A percentile compares a stretch with the other conserved stretches of the same genome.
Conservation (phyloP, 495 filamentous ascomycete genomes). For the Glarea lozoyensis region DNA sequence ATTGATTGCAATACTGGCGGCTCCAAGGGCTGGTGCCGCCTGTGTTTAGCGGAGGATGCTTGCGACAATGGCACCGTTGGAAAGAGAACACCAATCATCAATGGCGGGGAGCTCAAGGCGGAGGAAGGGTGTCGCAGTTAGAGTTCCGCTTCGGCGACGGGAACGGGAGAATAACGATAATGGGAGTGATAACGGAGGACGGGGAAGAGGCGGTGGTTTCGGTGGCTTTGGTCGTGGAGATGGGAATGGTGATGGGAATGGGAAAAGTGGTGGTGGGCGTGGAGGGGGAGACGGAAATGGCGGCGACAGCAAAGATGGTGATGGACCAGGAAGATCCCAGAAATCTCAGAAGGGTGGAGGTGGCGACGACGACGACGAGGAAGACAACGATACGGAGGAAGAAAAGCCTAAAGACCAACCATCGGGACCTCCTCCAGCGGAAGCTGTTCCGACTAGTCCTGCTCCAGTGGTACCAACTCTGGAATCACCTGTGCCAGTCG, state of each 20-base stretch:
- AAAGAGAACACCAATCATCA: conserved; percentile 3
- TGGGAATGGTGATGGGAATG: conserved; percentile 8
- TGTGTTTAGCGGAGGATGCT: conserved; percentile 14
- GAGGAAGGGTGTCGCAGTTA: conserved; percentile 1
- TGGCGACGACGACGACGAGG: conserved; percentile 12
- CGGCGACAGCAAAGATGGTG: conserved; percentile 3
- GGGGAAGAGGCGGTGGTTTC: conserved; percentile 1
- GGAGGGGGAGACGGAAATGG: not conserved
- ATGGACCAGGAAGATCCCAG: not conserved
- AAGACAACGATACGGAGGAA: conserved; percentile 10
- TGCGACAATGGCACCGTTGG: conserved; percentile 19
- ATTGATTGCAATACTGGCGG: conserved; percentile 7
- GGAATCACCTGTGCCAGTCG: too few species aligned
- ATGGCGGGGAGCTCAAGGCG: conserved; percentile 4
- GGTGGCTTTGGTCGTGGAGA: conserved; percentile 11
- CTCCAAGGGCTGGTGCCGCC: conserved; percentile 1
- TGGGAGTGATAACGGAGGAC: not conserved
- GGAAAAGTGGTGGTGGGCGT: not conserved
- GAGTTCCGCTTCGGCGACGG: not conserved
- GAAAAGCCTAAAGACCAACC: conserved; percentile 12
- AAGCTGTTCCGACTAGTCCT: not conserved
- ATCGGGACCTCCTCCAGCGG: conserved; percentile 1
- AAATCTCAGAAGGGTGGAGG: not conserved
- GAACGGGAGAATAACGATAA: not conserved
- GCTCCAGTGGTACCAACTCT: conserved; percentile 1